Evolutionary conservation across 163 green algal genomes (phyloP), one percentile per base, ranked within the genome.

Genomic region (Volvox carteri): DNA sequence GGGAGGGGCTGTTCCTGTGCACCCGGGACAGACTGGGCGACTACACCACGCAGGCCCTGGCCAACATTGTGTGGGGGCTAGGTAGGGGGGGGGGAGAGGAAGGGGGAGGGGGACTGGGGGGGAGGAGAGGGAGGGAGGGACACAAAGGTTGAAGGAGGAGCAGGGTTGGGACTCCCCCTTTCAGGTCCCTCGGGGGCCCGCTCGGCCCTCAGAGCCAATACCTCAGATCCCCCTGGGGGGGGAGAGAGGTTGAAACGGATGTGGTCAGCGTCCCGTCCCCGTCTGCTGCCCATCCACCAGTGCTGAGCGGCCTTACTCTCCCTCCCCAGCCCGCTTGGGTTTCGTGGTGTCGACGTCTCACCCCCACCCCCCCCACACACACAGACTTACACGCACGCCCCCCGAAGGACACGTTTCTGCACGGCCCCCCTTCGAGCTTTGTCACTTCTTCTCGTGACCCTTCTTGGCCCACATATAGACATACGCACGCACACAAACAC

Each of bases 1-100:
- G 84, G 84, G 84, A 81, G 84, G 84, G 68, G 25, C 70, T 89
- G 84, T 89, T 48, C n/a, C 67, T 83, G 68, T 74, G 50, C 50
- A 80, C 50, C 16, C 2, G 50, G 37, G 68, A 81, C 58, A 37
- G 84, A 14, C 50, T 89, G 84, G 16, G 0, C 5, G 18, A 5
- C 50, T 89, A 79, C 68, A 48, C 68, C 84, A 84, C 84, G 39
- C 84, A 89, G 70, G 70, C n/a, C 8, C 68, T 89, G 37, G 50
- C 68, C 50, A 83, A 81, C 70, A 72, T 78, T 37, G 67, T 83
- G 50, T 83, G 68, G 68, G 67, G 7, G 7, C 70, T 83, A 7
- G 84, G 84, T 89, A 46, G 78, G 58, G 18, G 6, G 37, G 37
- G 4, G 25, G 75, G 50, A 4, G 25, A 4, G 7, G n/a, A 2